Percentiles rank a stretch among this genome's conserved stretches.
Conservation (phyloP, 2,329 filamentous ascomycete species). For the Beauveria sp. region DNA sequence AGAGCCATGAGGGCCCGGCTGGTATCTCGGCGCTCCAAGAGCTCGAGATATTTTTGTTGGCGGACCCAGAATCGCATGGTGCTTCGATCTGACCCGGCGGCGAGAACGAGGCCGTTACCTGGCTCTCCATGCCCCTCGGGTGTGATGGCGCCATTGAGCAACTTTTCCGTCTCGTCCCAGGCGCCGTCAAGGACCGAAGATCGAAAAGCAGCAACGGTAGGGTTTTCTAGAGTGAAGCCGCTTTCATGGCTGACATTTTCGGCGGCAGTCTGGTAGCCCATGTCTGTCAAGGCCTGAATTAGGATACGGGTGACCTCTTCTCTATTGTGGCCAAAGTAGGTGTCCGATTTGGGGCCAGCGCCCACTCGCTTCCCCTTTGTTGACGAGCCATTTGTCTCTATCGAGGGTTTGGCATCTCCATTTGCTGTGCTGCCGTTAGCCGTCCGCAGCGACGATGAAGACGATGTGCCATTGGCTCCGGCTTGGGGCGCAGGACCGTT, state of each 20-base stretch:
- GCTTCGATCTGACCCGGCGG: slow-evolving; percentile 65
- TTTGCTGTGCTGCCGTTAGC: slow-evolving; percentile 30
- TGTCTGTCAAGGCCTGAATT: slow-evolving; percentile 81
- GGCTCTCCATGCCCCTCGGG: slow-evolving; percentile 25
- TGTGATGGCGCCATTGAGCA: slow-evolving; percentile 54
- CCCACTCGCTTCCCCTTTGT: slow-evolving; percentile 20
- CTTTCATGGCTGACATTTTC: slow-evolving; percentile 70
- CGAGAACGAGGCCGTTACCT: slow-evolving; percentile 61
- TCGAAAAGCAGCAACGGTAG: slow-evolving; percentile 78
- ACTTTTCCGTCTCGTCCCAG: slow-evolving; percentile 77
- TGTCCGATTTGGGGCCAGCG: slow-evolving; percentile 16
- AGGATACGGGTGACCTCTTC: slow-evolving; percentile 90
- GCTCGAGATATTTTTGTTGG: slow-evolving; percentile 90
- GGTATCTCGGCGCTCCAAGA: slow-evolving; percentile 71
- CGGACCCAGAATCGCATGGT: slow-evolving; percentile 82
- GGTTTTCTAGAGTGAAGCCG: slow-evolving; percentile 78
- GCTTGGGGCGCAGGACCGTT: slow-evolving; percentile 43
- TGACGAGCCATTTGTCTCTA: slow-evolving; percentile 48
- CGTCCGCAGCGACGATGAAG: slow-evolving; percentile 18
- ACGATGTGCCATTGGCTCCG: slow-evolving; percentile 35
- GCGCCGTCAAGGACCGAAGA: slow-evolving; percentile 69
- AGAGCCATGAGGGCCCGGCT: slow-evolving; percentile 72
- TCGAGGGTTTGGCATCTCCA: slow-evolving; percentile 37
- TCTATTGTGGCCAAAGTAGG: slow-evolving; percentile 77
- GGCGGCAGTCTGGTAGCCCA: slow-evolving; percentile 78